phyloP scores from a whole-genome alignment of 495 filamentous ascomycete species.

The Aspergillus asperescens region DNA sequence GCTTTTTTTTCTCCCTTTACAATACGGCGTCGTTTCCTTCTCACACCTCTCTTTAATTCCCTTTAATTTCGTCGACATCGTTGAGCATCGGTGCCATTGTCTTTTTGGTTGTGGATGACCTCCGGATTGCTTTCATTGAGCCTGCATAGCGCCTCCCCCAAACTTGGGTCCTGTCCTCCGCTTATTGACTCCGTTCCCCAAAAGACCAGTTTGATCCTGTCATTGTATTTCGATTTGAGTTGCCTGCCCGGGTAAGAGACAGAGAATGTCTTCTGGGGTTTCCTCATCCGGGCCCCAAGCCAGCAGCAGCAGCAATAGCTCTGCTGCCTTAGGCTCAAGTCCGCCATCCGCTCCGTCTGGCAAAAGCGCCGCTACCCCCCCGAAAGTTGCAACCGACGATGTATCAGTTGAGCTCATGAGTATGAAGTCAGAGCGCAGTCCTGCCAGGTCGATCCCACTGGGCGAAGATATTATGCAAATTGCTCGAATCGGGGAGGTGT shows the following conservation, averaged over 20 bases:
- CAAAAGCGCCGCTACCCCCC: slow-evolving; percentile 53
- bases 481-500: slow-evolving; percentile 79
- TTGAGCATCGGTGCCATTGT: background rate
- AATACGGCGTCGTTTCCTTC: background rate
- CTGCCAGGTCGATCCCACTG: slow-evolving; percentile 45
- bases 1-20: background rate
- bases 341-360: slow-evolving; percentile 38
- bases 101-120: slow-evolving; percentile 1
- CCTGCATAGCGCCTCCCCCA: slow-evolving; percentile 4
- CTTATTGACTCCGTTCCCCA: background rate
- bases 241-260: background rate
- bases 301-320: slow-evolving; percentile 21
- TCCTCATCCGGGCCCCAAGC: slow-evolving; percentile 25
- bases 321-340: slow-evolving; percentile 22
- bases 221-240: background rate
- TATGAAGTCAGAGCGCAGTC: slow-evolving; percentile 45
- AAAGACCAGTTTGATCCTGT: background rate
- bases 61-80: background rate
- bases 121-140: slow-evolving; percentile 13
- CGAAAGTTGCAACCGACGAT: slow-evolving; percentile 48
- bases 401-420: slow-evolving; percentile 65
- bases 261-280: slow-evolving; percentile 27
- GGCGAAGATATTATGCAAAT: slow-evolving; percentile 95
- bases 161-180: slow-evolving; percentile 8
- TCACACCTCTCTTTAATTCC: background rate